Percentiles rank a stretch among this genome's conserved stretches.
Evolutionary conservation across 78 protist genomes (phyloP).

Genomic region (Anaeramoeba ignava): DNA sequence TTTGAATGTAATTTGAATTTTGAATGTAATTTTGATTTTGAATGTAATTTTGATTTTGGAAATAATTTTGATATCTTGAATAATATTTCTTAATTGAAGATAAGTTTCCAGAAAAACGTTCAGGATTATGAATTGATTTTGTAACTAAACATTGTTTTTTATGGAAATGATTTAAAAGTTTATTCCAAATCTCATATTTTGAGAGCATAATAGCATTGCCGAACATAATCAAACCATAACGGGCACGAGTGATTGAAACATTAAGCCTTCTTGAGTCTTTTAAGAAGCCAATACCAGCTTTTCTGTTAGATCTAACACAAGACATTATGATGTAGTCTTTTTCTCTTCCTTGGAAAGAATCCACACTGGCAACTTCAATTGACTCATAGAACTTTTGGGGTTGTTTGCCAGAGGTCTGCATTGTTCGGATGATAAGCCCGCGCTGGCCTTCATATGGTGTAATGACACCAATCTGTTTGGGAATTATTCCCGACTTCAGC

Average conservation of each 20-base stretch:
- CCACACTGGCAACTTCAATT: conserved; percentile 90
- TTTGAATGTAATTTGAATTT: too few relatives aligned
- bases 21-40: too few relatives aligned
- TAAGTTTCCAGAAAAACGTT: background rate
- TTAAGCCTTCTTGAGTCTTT: conserved; percentile 95
- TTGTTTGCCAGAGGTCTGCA: conserved; percentile 67
- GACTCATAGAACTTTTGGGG: conserved; percentile 56
- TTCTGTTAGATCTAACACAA: conserved; percentile 94
- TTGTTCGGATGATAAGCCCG: conserved; percentile 59
- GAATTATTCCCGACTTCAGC: conserved; percentile 63
- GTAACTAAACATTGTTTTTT: conserved; percentile 22
- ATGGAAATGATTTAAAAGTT: conserved; percentile 79
- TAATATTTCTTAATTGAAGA: too few relatives aligned
- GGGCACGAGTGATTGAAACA: conserved; percentile 96
- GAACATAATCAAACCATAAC: conserved; percentile 84
- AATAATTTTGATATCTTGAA: too few relatives aligned
- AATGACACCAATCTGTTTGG: conserved; percentile 93
- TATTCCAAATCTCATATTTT: conserved; percentile 75
- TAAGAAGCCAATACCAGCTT: conserved; percentile 97
- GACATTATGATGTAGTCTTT: conserved; percentile 95
- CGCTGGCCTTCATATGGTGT: conserved; percentile 99
- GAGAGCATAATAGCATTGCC: conserved; percentile 90
- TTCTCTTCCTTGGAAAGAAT: conserved; percentile 97
- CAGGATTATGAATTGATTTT: background rate
- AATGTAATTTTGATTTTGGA: too few relatives aligned